Percentiles rank a stretch among this genome's conserved stretches.
Conservation (phyloP, 2,329 filamentous ascomycete genomes). For the Escovopsis sp. region DNA sequence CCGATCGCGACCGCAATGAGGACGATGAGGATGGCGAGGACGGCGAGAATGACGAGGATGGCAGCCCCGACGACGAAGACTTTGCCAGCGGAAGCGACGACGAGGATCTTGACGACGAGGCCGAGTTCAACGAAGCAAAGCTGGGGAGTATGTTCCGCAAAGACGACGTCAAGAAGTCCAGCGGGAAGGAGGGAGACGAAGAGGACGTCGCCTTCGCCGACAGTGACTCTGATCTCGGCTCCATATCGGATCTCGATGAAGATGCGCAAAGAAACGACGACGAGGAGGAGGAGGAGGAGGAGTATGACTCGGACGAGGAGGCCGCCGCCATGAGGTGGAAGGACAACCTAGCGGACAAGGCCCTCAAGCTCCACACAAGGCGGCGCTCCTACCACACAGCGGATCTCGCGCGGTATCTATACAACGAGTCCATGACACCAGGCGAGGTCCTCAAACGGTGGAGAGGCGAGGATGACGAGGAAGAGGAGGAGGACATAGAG, state of each 20-base stretch:
- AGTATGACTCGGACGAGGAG: slow-evolving; percentile 48
- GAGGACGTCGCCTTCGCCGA: slow-evolving; percentile 85
- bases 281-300: slow-evolving; percentile 23
- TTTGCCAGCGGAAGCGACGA: slow-evolving; percentile 38
- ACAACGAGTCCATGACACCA: slow-evolving; percentile 65
- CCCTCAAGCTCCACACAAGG: slow-evolving; percentile 53
- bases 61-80: slow-evolving; percentile 34
- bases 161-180: slow-evolving; percentile 32
- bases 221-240: slow-evolving; percentile 91
- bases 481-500: slow-evolving; percentile 41
- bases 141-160: slow-evolving; percentile 47
- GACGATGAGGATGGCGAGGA: slow-evolving; percentile 42
- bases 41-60: slow-evolving; percentile 35
- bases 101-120: slow-evolving; percentile 35
- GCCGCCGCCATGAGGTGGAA: slow-evolving; percentile 74
- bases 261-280: slow-evolving; percentile 30
- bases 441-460: slow-evolving; percentile 64
- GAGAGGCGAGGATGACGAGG: slow-evolving; percentile 50
- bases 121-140: slow-evolving; percentile 44
- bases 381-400: slow-evolving; percentile 60
- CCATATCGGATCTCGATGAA: slow-evolving; percentile 47
- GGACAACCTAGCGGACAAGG: slow-evolving; percentile 64
- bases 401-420: slow-evolving; percentile 78
- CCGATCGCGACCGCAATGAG: slow-evolving; percentile 43
- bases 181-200: slow-evolving; percentile 37